These are phyloP conservation scores for Trichoderma asperellum DNA, from an alignment of 2,329 filamentous ascomycete genomes.

Conservation along the genomic window DNA sequence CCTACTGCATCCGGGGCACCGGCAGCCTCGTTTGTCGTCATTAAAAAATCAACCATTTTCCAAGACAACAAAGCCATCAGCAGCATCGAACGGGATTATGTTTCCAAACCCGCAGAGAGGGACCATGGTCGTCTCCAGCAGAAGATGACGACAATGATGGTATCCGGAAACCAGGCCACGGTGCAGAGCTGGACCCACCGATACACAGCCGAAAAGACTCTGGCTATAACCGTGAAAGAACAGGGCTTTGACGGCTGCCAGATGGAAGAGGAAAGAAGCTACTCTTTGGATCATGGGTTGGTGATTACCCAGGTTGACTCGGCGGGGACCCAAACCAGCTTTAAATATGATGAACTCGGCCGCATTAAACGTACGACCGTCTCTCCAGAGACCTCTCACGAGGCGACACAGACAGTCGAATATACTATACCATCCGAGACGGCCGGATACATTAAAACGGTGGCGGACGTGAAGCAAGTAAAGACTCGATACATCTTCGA, in stretches of 20 bases:
- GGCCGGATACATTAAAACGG: neutral
- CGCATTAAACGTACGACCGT: neutral
- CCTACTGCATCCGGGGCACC: neutral
- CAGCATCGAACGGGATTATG: too few relatives aligned
- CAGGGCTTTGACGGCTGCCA: too few relatives aligned
- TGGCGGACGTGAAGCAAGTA: neutral
- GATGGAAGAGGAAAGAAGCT: neutral
- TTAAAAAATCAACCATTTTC: neutral
- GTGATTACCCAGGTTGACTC: neutral
- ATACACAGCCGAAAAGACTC: too few relatives aligned
- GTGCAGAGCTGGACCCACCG: too few relatives aligned
- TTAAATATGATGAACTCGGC: neutral
- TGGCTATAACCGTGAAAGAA: too few relatives aligned
- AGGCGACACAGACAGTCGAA: neutral
- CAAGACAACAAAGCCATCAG: neutral
- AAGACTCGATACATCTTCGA: neutral
- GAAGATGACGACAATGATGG: too few relatives aligned
- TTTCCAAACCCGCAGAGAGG: too few relatives aligned
- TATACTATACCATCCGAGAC: neutral
- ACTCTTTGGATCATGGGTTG: neutral
- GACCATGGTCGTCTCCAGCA: too few relatives aligned
- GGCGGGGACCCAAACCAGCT: neutral
- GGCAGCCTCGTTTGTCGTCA: neutral
- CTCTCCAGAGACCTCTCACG: neutral
- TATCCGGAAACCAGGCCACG: too few relatives aligned